phyloP scores from a whole-genome alignment of 1,139 yeast species.

The Trichomonascaceae sp. region DNA sequence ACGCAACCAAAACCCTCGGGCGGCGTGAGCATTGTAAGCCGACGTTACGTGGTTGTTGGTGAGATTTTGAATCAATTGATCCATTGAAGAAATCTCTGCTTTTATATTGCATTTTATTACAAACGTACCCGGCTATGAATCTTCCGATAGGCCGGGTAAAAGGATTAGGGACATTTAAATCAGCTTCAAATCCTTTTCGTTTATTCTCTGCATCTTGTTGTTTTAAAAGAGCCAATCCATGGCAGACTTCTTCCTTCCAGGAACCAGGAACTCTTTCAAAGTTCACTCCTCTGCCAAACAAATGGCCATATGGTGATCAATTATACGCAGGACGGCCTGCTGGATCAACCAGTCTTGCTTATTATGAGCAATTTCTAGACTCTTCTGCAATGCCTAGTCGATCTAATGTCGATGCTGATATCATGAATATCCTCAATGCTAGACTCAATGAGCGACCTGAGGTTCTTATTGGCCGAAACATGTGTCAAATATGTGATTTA shows the following conservation, averaged over 20 bases:
- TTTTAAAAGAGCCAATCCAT: background rate
- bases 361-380: slow-evolving; percentile 4
- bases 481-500: background rate
- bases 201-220: background rate
- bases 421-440: background rate
- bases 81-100: background rate
- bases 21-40: slow-evolving; percentile 44
- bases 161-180: background rate
- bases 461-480: slow-evolving; percentile 1
- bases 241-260: slow-evolving; percentile 3
- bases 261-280: slow-evolving; percentile 8
- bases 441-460: background rate
- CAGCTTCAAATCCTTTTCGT: background rate
- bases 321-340: slow-evolving; percentile 7
- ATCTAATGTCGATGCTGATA: background rate
- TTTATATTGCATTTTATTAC: background rate
- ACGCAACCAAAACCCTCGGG: slow-evolving; percentile 59
- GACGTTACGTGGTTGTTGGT: background rate
- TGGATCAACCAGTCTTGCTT: slow-evolving; percentile 2
- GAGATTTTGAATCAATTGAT: background rate
- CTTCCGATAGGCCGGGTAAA: background rate
- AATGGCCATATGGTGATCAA: slow-evolving; percentile 9
- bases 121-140: background rate
- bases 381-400: background rate
- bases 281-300: slow-evolving; percentile 17